A percentile compares a stretch with the other conserved stretches of the same genome.
phyloP scores from a whole-genome alignment of 1,139 yeast species.

The Sugiyamaella sp. region DNA sequence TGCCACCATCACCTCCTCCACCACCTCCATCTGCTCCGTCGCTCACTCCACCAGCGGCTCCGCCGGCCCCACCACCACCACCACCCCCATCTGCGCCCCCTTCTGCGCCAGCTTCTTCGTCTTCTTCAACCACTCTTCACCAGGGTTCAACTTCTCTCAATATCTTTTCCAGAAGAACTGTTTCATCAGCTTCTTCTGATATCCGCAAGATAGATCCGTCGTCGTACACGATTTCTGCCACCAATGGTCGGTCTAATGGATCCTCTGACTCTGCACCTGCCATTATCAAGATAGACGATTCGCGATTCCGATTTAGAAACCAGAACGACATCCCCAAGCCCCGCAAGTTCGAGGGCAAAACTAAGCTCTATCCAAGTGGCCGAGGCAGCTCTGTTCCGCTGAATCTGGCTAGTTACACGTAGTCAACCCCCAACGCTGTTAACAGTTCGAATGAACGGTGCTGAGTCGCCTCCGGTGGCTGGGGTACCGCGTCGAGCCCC shows the following conservation, averaged over 20 bases:
- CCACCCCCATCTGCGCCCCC: slow-evolving; percentile 32
- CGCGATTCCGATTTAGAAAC: slow-evolving; percentile 72
- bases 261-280: slow-evolving; percentile 25
- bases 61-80: slow-evolving; percentile 32
- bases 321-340: slow-evolving; percentile 79
- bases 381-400: slow-evolving; percentile 93
- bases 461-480: too few relatives aligned
- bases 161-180: slow-evolving; percentile 31
- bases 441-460: slow-evolving; percentile 2
- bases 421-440: slow-evolving; percentile 3
- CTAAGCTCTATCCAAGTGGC: slow-evolving; percentile 90
- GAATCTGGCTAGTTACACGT: slow-evolving; percentile 54
- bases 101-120: slow-evolving; percentile 22
- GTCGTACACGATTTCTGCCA: slow-evolving; percentile 39
- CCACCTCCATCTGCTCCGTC: slow-evolving; percentile 33
- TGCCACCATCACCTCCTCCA: slow-evolving; percentile 30
- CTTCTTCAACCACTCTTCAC: slow-evolving; percentile 33
- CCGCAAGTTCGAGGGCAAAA: slow-evolving; percentile 66
- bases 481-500: too few relatives aligned
- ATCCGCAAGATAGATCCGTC: slow-evolving; percentile 40
- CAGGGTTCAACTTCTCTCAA: slow-evolving; percentile 25
- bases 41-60: slow-evolving; percentile 25
- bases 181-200: slow-evolving; percentile 33
- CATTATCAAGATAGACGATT: slow-evolving; percentile 59
- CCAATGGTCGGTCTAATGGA: slow-evolving; percentile 24